phyloP scores from a whole-genome alignment of 768 basidiomycete species.

The Termitomyces sp. region DNA sequence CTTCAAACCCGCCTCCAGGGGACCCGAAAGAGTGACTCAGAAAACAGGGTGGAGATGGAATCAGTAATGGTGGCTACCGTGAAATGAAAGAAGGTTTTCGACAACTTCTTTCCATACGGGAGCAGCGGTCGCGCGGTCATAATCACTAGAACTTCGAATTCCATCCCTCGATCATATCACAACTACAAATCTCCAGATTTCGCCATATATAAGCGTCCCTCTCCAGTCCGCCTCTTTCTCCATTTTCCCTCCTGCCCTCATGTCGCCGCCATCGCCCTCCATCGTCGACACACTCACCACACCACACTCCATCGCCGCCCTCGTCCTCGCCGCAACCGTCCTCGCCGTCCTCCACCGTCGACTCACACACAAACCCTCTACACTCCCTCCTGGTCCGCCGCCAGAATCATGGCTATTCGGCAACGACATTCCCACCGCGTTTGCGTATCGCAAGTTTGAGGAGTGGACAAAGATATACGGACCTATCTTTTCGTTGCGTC shows the following conservation, averaged over 20 bases:
- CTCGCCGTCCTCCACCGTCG: conserved; percentile 26
- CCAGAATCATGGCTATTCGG: conserved; percentile 36
- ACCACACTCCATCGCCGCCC: conserved; percentile 25
- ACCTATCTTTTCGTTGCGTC: conserved; percentile 52
- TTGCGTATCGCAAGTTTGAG: conserved; percentile 49
- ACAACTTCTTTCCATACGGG: neutral
- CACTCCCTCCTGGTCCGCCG: conserved; percentile 43
- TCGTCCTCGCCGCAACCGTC: conserved; percentile 26
- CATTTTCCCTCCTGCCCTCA: neutral
- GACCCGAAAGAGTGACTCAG: no score
- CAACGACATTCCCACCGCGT: conserved; percentile 34
- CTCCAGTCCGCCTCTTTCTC: neutral
- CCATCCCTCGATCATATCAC: no score
- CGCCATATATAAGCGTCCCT: neutral
- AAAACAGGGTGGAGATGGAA: neutral
- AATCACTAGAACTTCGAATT: no score
- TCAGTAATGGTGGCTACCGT: neutral
- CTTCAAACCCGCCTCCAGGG: no score
- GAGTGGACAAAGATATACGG: conserved; percentile 62
- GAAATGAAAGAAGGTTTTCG: no score
- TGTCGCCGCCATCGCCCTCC: no score
- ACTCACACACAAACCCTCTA: conserved; percentile 18
- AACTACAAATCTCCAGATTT: neutral
- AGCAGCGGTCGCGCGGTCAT: conserved; percentile 3
- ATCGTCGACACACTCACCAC: neutral